Conservation (phyloP, 257 asterid species). For the Handroanthus guayacan region DNA sequence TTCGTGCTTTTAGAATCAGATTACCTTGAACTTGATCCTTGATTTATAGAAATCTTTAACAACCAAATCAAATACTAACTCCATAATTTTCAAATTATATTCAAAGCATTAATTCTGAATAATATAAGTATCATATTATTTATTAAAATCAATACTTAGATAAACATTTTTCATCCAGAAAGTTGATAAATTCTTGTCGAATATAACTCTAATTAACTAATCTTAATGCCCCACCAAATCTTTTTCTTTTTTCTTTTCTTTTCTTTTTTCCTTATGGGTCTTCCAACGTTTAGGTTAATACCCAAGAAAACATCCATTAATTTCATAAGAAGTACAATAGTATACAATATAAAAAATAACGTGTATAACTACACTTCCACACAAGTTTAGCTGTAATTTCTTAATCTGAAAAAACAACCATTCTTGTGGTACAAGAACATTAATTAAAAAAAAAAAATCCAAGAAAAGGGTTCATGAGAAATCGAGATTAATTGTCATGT, state of each 20-base stretch:
- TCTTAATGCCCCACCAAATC: neutral
- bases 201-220: neutral
- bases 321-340: slow-evolving; percentile 14
- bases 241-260: neutral
- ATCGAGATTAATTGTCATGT: neutral
- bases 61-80: neutral
- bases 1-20: no score
- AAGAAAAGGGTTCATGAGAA: neutral
- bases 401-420: neutral
- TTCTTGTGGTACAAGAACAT: slow-evolving; percentile 22
- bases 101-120: neutral
- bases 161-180: neutral
- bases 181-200: neutral
- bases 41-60: no score
- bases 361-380: neutral
- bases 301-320: slow-evolving; percentile 12
- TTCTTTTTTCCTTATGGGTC: neutral
- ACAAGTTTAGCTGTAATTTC: neutral
- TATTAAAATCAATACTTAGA: neutral
- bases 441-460: no score
- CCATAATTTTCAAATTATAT: neutral
- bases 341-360: neutral
- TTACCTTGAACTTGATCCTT: no score
- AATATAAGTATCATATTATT: neutral
- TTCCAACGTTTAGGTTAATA: neutral